Evolutionary conservation across 352 stramenopile species (phyloP).

Genomic region (Phytophthora idaei): DNA sequence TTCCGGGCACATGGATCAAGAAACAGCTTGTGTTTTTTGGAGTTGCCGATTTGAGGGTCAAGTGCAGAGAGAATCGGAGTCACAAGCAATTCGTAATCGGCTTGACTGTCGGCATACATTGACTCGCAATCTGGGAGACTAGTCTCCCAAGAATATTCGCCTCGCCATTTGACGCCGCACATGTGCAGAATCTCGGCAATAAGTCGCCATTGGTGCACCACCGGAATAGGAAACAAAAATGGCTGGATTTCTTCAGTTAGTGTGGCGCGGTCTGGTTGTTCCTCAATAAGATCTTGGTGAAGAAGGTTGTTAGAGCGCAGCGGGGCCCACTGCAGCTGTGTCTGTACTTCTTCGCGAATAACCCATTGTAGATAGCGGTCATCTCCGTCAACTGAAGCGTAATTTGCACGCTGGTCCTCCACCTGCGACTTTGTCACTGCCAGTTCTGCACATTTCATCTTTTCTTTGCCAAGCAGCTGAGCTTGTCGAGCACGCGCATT

Average conservation of each 20-base stretch:
- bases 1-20: constrained; percentile 36
- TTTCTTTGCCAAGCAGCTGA: constrained; percentile 31
- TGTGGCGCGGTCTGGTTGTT: constrained; percentile 63
- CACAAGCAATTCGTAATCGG: constrained; percentile 43
- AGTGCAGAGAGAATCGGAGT: constrained; percentile 54
- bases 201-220: constrained; percentile 35
- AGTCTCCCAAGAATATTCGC: constrained; percentile 26
- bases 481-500: constrained; percentile 37
- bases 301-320: constrained; percentile 47
- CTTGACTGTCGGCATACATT: constrained; percentile 46
- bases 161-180: constrained; percentile 47
- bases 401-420: constrained; percentile 69
- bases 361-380: constrained; percentile 63
- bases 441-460: constrained; percentile 35
- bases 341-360: constrained; percentile 39
- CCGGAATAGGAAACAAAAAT: constrained; percentile 69
- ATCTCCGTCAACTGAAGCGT: constrained; percentile 28
- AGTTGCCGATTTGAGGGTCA: constrained; percentile 23
- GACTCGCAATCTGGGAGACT: constrained; percentile 14
- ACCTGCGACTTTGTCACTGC: constrained; percentile 30
- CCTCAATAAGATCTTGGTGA: constrained; percentile 61
- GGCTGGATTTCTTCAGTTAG: constrained; percentile 80
- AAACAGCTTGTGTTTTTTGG: constrained; percentile 26
- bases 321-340: constrained; percentile 61
- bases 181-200: constrained; percentile 50